Evolutionary conservation across 768 basidiomycete species (phyloP), one percentile per base, ranked within the genome.

Genomic region (Mycena chlorophos): DNA sequence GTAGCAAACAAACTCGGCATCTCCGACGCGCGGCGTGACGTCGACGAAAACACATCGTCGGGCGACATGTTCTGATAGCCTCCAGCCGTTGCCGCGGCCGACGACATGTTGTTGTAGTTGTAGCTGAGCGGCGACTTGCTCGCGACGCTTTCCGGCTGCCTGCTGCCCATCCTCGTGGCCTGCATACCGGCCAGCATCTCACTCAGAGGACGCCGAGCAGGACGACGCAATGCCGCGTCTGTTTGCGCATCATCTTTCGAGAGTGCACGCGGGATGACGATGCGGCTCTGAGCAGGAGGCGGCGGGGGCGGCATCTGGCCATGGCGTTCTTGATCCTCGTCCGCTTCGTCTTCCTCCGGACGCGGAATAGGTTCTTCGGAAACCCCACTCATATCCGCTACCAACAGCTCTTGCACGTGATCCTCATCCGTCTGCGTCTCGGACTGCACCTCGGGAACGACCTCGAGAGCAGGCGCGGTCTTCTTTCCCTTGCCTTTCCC

Each of bases 391-490:
- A 46, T 4, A 22, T 46, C n/a, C 26, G 45, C 45, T n/a, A n/a
- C n/a, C 4, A 46, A 25, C 45, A 46, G 20, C 13, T 46, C 45
- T 19, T 27, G 23, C 5, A 46, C 25, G 22, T 46, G 23, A 6
- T 46, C 26, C 45, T 46, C 45, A 6, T 46, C 45, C 26, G n/a
- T 28, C 26, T 46, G 45, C 26, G 45, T 46, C 26, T 46, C 45
- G 8, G 45, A 25, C 22, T 23, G 45, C 19, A 34, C 25, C 8
- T 46, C 6, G 23, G 13, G 14, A 19, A 42, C 40, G 13, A 14
- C 40, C 13, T 16, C 40, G 13, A 42, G 13, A 42, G 40, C 40
- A 16, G 22, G 40, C 20, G 13, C 40, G 20, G 5, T 20, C 45
- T 46, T 23, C 14, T 46, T 46, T 14, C 23, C 45, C 23, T 28